Evolutionary conservation across 2,329 filamentous ascomycete genomes (phyloP).

Genomic region (Byssoonygena ceratinophila): DNA sequence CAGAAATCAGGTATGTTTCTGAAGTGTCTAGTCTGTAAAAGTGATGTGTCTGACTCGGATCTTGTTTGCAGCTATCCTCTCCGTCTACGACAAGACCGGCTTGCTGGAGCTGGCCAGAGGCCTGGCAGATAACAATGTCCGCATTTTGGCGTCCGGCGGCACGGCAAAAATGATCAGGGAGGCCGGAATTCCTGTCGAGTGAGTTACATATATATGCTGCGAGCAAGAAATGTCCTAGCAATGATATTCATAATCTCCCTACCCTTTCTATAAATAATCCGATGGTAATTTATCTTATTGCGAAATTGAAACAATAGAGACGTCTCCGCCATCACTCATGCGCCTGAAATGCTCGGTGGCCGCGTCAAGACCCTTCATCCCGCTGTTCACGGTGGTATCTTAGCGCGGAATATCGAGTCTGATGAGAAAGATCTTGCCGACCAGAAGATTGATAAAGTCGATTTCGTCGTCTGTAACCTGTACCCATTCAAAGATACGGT

Average conservation of each 20-base stretch:
- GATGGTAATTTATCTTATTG: constrained; percentile 1
- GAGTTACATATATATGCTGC: constrained; percentile 31
- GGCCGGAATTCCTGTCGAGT: constrained; percentile 91
- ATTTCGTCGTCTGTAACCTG: constrained; percentile 95
- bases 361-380: constrained; percentile 94
- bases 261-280: no score
- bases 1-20: constrained; percentile 33
- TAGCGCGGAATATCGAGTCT: constrained; percentile 84
- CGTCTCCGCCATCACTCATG: constrained; percentile 91
- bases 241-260: no score
- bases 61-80: constrained; percentile 63
- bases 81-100: constrained; percentile 97
- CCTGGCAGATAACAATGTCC: constrained; percentile 76
- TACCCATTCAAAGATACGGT: constrained; percentile 99
- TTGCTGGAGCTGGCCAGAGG: constrained; percentile 86
- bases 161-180: constrained; percentile 95
- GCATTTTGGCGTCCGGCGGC: constrained; percentile 86
- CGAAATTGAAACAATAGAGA: constrained; percentile 54
- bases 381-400: constrained; percentile 72
- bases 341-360: constrained; percentile 91
- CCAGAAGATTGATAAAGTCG: constrained; percentile 89
- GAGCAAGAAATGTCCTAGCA: not conserved
- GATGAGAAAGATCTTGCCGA: constrained; percentile 95
- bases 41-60: not conserved
- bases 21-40: not conserved